These are phyloP conservation scores for Dothistroma septosporum DNA, from an alignment of 2,329 filamentous ascomycete species.

Conservation along the genomic window DNA sequence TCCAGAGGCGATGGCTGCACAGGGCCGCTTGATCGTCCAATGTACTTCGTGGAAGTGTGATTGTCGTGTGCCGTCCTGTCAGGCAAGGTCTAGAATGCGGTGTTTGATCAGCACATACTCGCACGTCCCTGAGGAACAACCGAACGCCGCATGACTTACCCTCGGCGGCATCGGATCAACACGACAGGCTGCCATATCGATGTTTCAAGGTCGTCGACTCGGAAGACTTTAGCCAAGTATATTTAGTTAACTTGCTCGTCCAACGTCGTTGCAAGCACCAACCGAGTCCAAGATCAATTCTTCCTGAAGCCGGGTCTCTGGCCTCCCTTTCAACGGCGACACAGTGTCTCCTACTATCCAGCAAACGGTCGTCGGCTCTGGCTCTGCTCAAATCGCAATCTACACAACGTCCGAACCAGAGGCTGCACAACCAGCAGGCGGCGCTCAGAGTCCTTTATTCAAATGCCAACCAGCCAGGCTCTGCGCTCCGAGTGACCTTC, in stretches of 20 bases:
- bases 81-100: background rate
- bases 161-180: slow-evolving; percentile 5
- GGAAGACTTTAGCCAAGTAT: slow-evolving; percentile 3
- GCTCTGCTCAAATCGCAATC: background rate
- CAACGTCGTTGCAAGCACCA: background rate
- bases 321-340: background rate
- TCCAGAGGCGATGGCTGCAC: slow-evolving; percentile 8
- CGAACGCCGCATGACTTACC: background rate
- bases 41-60: background rate
- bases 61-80: background rate
- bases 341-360: background rate
- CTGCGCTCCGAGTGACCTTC: background rate
- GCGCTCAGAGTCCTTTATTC: background rate
- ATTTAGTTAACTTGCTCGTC: background rate
- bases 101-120: slow-evolving; percentile 1
- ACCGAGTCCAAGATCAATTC: background rate
- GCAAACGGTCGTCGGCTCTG: background rate
- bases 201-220: background rate
- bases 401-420: background rate
- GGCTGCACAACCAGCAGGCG: background rate
- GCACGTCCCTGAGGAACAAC: background rate
- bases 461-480: background rate
- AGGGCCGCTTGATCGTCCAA: background rate
- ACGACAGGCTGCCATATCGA: slow-evolving; percentile 1
- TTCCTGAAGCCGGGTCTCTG: background rate